These are phyloP conservation scores for Xanthoconium stramineum DNA, from an alignment of 768 basidiomycete species.

Conservation along the genomic window DNA sequence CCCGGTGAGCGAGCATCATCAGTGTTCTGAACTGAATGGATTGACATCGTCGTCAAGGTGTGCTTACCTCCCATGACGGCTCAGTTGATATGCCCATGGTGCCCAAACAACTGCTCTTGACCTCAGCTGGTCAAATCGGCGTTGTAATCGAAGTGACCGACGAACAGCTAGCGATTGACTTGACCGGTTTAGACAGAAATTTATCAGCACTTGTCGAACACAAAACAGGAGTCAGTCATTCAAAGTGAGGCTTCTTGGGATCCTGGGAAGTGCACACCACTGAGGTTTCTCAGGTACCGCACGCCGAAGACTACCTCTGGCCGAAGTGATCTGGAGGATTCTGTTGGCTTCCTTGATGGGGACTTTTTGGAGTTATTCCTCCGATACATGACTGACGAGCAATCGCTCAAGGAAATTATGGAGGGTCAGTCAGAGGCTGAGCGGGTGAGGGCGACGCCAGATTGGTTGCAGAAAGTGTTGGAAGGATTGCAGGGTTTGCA, in stretches of 20 bases:
- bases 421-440: neutral
- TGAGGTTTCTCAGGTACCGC: constrained; percentile 51
- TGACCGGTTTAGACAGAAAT: constrained; percentile 76
- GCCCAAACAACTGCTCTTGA: constrained; percentile 70
- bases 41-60: constrained; percentile 40
- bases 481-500: constrained; percentile 44
- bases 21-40: neutral
- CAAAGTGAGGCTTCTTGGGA: constrained; percentile 43
- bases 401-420: constrained; percentile 37
- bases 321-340: constrained; percentile 54
- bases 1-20: constrained; percentile 43
- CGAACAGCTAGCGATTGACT: constrained; percentile 45
- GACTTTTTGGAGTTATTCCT: constrained; percentile 77
- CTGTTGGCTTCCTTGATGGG: constrained; percentile 84
- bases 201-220: constrained; percentile 51
- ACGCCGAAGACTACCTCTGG: constrained; percentile 59
- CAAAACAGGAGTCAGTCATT: constrained; percentile 57
- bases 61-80: constrained; percentile 45
- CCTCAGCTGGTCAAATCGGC: constrained; percentile 77
- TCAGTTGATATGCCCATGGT: constrained; percentile 40
- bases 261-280: neutral
- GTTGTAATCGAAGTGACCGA: constrained; percentile 60
- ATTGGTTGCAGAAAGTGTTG: constrained; percentile 30
- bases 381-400: constrained; percentile 35
- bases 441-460: neutral